Conservation (phyloP, 148 eudicot genomes). For the Fagopyrum tataricum region DNA sequence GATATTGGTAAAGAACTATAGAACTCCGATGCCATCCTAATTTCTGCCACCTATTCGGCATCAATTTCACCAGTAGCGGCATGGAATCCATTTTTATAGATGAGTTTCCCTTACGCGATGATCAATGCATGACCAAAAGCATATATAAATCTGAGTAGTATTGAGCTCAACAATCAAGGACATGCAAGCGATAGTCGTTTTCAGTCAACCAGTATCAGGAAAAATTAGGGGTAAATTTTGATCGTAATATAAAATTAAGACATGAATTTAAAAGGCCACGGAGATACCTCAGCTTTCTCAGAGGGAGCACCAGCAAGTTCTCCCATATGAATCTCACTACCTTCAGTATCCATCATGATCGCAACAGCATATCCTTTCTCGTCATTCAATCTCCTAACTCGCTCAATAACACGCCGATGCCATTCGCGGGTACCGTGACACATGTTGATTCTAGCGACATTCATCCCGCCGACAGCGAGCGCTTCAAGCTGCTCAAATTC, state of each 20-base stretch:
- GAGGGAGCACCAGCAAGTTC: constrained; percentile 86
- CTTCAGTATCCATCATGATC: constrained; percentile 97
- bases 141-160: not conserved
- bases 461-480: constrained; percentile 90
- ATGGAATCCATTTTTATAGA: too few species aligned
- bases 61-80: too few species aligned
- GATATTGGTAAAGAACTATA: too few species aligned
- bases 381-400: constrained; percentile 71
- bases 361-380: constrained; percentile 93
- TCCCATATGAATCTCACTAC: constrained; percentile 99
- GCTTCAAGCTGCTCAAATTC: constrained; percentile 77
- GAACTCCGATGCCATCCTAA: not conserved
- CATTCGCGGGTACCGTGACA: constrained; percentile 91
- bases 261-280: too few species aligned
- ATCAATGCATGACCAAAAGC: too few species aligned
- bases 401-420: constrained; percentile 66
- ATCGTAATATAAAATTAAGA: not conserved
- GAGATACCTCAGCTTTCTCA: constrained; percentile 70
- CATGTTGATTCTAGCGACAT: constrained; percentile 90
- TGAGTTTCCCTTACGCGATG: too few species aligned
- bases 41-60: not conserved
- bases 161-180: not conserved
- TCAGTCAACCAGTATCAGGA: not conserved
- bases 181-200: not conserved
- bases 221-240: not conserved